Base-by-base conservation (phyloP, 2,329 filamentous ascomycete species). In the Fusarium udum region DNA sequence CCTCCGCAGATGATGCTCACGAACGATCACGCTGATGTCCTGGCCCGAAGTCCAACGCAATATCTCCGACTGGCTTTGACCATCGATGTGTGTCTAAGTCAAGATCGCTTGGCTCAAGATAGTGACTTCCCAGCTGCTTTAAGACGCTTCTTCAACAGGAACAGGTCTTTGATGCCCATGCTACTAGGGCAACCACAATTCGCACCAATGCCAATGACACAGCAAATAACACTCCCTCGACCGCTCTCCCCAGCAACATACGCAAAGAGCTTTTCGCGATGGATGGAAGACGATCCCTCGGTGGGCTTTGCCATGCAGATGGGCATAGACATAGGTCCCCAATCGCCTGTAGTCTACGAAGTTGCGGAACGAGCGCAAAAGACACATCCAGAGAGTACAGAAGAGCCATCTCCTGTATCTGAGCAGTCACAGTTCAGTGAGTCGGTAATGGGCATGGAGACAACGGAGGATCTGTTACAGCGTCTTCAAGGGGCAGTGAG, bases 41-140 rank as follows among this genome's bases (percentile, higher is more conserved):
- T 75, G 5, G 71, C 59, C 7, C 64, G 57, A n/a, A 76, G 58
- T 10, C 73, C 73, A 5, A 61, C 73, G 0, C 64, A 71, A 31
- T 76, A 76, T 14, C 34, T 76, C 1, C 24, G 63, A 22, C 24
- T 76, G 7, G 68, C 73, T 10, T 40, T 76, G n/a, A 76, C 74
- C 1, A 65, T 76, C 6, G 74, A 76, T 0, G 52, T 76, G 7
- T 74, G 73, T 3, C 31, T 76, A 0, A 73, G 74, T 0, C 68
- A 76, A 46, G 73, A 76, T 37, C 73, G 73, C 0, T 24, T 76
- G 0, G 62, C 72, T 2, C 61, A 63, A 43, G 74, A 76, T 7
- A 68, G 43, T 20, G 74, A 76, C 7, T 76, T 76, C 7, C 74
- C 74, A 7, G 49, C 42, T 24, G 42, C 45, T 1, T 9, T 76